Evolutionary conservation across 2,329 filamentous ascomycete species (phyloP), one percentile per base, ranked within the genome.

Genomic region (Dothistroma pini): DNA sequence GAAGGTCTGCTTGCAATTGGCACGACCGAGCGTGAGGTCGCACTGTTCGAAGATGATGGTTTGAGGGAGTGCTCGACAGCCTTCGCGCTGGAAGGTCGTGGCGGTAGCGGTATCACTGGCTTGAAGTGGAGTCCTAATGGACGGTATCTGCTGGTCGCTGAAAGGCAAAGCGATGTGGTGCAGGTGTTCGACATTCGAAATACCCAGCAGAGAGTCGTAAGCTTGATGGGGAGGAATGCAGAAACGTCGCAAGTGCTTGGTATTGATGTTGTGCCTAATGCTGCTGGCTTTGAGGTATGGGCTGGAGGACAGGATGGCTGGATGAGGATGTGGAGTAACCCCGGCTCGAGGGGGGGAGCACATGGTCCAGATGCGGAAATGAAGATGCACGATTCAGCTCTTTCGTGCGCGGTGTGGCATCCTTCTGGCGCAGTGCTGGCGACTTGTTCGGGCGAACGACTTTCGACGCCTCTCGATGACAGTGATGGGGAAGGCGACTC

Each of bases 141-240:
- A 0, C 77, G 75, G 49, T 88, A 87, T 68, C 70, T 88, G 5
- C 83, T 84, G 64, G 78, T 86, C 19, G 81, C 79, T 0, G 85
- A 87, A 69, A 77, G 85, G 21, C 78, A 79, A 60, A 83, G 83
- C 57, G 79, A 85, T 64, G 80, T 78, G 1, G 73, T 86, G 0
- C 73, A 83, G 50, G 75, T 87, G 11, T 87, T 84, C 68, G 86
- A 88, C 68, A 79, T 86, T 29, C 78, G 86, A 16, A 79, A 80
- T n/a, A 80, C 79, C 1, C 77, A 79, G 0, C 76, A 80, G 57
- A 70, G 81, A 29, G 71, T 88, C 3, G 79, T 78, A 1, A 81
- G 80, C 71, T 74, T 86, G 52, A 64, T 56, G 0, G 78, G 78
- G 0, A 61, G 80, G 4, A 69, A 72, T 4, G 79, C 78, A 7